Percentiles rank a stretch among this genome's conserved stretches.
Evolutionary conservation across 805 yeast genomes (phyloP).

Genomic region (Zygoascus bituminiphila): DNA sequence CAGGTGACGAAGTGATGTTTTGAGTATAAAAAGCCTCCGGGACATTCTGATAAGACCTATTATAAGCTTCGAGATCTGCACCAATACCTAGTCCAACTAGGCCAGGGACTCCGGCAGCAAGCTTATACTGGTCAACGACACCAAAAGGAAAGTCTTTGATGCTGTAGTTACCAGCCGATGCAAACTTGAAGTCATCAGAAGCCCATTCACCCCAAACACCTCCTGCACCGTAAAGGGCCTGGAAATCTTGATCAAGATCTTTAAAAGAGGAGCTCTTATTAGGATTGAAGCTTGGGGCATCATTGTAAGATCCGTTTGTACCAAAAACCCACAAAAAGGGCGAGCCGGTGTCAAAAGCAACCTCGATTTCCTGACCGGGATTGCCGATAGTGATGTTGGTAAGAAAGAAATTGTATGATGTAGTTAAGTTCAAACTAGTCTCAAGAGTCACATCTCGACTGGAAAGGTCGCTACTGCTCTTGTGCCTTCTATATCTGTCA

Average conservation of each 20-base stretch:
- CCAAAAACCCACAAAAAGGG: slow-evolving; percentile 43
- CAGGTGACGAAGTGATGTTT: slow-evolving; percentile 49
- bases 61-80: slow-evolving; percentile 38
- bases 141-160: slow-evolving; percentile 24
- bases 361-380: slow-evolving; percentile 36
- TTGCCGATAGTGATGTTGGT: slow-evolving; percentile 33
- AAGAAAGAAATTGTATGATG: slow-evolving; percentile 30
- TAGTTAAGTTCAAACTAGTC: slow-evolving; percentile 14
- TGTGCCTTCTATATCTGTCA: neutral
- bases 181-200: slow-evolving; percentile 21
- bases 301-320: slow-evolving; percentile 24
- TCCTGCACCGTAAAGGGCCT: slow-evolving; percentile 34
- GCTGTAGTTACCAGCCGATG: slow-evolving; percentile 7
- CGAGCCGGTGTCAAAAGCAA: slow-evolving; percentile 43
- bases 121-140: slow-evolving; percentile 18
- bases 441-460: neutral
- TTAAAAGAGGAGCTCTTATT: slow-evolving; percentile 26
- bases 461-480: neutral
- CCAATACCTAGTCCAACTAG: slow-evolving; percentile 33
- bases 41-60: slow-evolving; percentile 46
- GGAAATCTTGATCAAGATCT: slow-evolving; percentile 29
- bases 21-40: slow-evolving; percentile 51
- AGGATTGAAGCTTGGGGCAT: slow-evolving; percentile 24
- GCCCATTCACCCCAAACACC: slow-evolving; percentile 28
- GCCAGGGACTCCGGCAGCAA: slow-evolving; percentile 58